Evolutionary conservation across 257 asterid species (phyloP).

Genomic region (Fraxinus anomala): DNA sequence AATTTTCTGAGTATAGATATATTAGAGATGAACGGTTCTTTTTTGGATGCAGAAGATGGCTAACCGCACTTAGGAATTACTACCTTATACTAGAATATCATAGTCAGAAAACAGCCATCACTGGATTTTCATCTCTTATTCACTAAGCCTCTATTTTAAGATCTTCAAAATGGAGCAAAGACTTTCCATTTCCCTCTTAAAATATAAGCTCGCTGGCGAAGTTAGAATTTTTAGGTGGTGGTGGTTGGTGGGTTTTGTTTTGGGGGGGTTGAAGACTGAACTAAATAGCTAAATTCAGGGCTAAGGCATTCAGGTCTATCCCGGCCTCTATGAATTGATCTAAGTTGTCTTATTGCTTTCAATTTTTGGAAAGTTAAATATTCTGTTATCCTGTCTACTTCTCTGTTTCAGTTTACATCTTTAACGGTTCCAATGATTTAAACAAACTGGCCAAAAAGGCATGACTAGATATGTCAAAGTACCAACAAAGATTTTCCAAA

Average conservation of each 20-base stretch:
- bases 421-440: constrained; percentile 14
- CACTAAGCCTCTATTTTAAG: background rate
- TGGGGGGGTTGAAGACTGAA: background rate
- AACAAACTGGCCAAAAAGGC: background rate
- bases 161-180: constrained; percentile 17
- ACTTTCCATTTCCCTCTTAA: background rate
- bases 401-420: background rate
- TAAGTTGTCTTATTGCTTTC: background rate
- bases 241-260: too few species aligned
- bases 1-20: constrained; percentile 8
- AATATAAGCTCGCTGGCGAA: background rate
- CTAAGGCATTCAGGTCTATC: background rate
- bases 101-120: constrained; percentile 1
- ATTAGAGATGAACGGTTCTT: constrained; percentile 14
- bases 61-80: background rate
- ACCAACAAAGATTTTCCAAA: background rate
- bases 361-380: background rate
- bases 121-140: background rate
- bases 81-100: background rate
- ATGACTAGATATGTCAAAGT: constrained; percentile 2
- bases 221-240: too few species aligned
- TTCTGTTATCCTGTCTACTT: background rate
- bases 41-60: constrained; percentile 6
- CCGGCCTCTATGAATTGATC: background rate
- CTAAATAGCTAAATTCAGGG: background rate